Base-by-base conservation (phyloP, 768 basidiomycete species). In the Hericium alpestre region DNA sequence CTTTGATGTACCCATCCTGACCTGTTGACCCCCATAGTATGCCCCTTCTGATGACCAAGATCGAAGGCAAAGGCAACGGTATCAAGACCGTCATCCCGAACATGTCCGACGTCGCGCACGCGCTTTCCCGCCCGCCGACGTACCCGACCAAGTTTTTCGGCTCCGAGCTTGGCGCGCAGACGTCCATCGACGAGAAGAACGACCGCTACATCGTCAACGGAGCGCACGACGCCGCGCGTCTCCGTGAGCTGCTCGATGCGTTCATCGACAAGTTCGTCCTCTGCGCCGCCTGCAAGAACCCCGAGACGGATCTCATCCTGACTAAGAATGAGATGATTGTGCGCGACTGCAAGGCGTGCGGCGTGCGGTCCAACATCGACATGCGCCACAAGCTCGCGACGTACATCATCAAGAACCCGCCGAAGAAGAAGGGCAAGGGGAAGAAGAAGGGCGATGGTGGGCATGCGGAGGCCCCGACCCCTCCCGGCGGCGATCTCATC, bases 71-170 rank as follows among this genome's bases (percentile, higher is more conserved):
- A 72, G 96, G 96, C 59, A 99, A 99, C 70, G 96, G 96, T 66
- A 98, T 99, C 75, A 99, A 99, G 77, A 99, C 96, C 49, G 94
- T 99, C 67, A 75, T 97, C 55, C 94, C 94, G 18, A 99, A 99
- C 74, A 97, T 99, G 93, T 83, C 91, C 59, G 96, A 98, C 71
- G 87, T 99, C 63, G 92, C 95, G 51, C 87, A 92, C 61, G 93
- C 96, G 48, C 82, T 99, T 63, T 90, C 86, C 66, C 87, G 96
- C 58, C 95, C 95, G 58, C 89, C 96, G 25, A 82, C 93, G 46
- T 96, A 98, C 70, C 88, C 95, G 60, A 97, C 95, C 72, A 99
- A 99, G 73, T 99, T 94, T 79, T 98, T 99, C 66, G 96, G 96
- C 37, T 93, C 90, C 70, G 96, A 99, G 72, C 86, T 98, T 57